Base-by-base conservation (phyloP, 78 protist genomes). In the Isochrysis galbana region DNA sequence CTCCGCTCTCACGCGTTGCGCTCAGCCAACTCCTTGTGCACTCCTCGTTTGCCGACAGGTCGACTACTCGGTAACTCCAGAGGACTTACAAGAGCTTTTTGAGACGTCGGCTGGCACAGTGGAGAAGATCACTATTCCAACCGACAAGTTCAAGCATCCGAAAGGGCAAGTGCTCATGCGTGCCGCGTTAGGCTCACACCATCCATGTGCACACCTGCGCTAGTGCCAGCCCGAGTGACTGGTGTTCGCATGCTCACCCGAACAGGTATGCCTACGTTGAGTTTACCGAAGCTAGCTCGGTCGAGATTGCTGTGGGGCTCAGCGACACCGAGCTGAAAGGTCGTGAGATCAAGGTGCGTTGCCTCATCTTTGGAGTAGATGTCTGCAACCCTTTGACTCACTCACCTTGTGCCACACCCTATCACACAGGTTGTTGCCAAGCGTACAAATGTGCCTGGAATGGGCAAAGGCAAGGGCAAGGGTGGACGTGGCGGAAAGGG, bases 21-120 rank as follows among this genome's bases (percentile, higher is more conserved):
- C n/a, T n/a, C n/a, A n/a, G 10, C 44, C 84, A 0, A 47, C 78
- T 36, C 2, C 39, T 38, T 25, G 78, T 38, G 34, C 14, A 44
- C 1, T 38, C 26, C 4, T 74, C 3, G 5, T 26, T 21, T 19
- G n/a, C n/a, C n/a, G n/a, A n/a, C 90, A 91, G 94, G 94, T 95
- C 25, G 98, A 97, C 90, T 96, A 94, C 70, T 55, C 91, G 26
- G 74, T 96, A 48, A 96, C 97, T 1, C 96, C 95, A 3, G 97
- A 95, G 42, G 98, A 97, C 22, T 90, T 97, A 10, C 96, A 96
- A 72, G 93, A 70, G 83, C 96, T 93, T 87, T 97, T 97, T 42
- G 86, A 72, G 51, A 41, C 80, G 17, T 34, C 95, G 10, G 94
- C 96, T 80, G 98, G 98, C n/a, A 91, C 97, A 32, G 92, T 97